Conservation (phyloP, 2,329 filamentous ascomycete species). For the Aspergillus candidus region DNA sequence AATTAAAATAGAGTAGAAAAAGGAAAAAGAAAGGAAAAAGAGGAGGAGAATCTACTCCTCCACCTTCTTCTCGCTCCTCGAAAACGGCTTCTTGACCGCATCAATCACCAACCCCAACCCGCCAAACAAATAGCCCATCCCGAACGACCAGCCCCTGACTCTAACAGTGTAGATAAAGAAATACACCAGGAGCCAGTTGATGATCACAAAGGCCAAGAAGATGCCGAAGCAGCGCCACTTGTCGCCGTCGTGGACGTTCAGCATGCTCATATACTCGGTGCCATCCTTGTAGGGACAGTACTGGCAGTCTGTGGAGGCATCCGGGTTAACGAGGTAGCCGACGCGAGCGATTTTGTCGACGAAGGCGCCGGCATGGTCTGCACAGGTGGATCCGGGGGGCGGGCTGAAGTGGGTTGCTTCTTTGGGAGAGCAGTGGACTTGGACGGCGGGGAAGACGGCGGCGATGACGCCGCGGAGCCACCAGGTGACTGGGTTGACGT, state of each 20-base stretch:
- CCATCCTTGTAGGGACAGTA: conserved; percentile 66
- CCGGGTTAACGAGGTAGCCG: conserved; percentile 60
- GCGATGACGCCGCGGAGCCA: conserved; percentile 66
- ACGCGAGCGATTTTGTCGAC: conserved; percentile 40
- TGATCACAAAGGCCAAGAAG: conserved; percentile 63
- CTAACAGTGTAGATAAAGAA: conserved; percentile 72
- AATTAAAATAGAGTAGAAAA: not conserved
- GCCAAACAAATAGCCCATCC: conserved; percentile 54
- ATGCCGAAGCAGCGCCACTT: conserved; percentile 71
- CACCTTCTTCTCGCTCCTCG: conserved; percentile 16
- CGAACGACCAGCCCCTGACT: conserved; percentile 65
- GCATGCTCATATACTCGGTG: conserved; percentile 57
- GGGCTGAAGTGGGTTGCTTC: conserved; percentile 63
- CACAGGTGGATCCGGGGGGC: conserved; percentile 59
- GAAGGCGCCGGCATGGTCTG: conserved; percentile 57
- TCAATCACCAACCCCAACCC: conserved; percentile 38
- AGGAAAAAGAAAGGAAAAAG: not conserved
- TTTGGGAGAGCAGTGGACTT: conserved; percentile 46
- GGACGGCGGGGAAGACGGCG: conserved; percentile 51
- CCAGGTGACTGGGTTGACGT: conserved; percentile 62
- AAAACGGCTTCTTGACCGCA: conserved; percentile 23
- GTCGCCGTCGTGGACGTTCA: conserved; percentile 51
- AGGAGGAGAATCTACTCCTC: conserved; percentile 15
- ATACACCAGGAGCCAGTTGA: conserved; percentile 66
- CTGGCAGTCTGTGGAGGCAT: conserved; percentile 55